These are phyloP conservation scores for Debaryomyces singareniensis DNA, from an alignment of 1,139 yeast genomes.

Conservation along the genomic window DNA sequence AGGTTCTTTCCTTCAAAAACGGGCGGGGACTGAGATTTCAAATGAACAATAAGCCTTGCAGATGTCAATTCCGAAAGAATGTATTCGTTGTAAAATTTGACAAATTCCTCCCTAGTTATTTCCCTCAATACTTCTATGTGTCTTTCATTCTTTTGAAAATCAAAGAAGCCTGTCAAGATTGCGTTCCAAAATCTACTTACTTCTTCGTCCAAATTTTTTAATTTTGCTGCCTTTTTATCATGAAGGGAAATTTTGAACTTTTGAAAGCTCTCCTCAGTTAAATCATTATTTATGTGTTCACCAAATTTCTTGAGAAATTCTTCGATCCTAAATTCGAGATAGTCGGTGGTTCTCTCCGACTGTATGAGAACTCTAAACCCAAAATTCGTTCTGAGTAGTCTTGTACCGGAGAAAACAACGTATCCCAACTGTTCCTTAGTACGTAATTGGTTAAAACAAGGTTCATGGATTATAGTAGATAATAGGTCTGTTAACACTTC, in stretches of 20 bases:
- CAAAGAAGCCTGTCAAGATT: constrained; percentile 71
- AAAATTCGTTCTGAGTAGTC: constrained; percentile 64
- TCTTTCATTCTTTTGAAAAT: constrained; percentile 53
- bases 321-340: constrained; percentile 72
- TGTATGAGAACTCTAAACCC: constrained; percentile 81
- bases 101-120: constrained; percentile 52
- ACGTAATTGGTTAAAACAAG: constrained; percentile 82
- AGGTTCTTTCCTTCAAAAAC: constrained; percentile 16
- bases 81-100: constrained; percentile 45
- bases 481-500: constrained; percentile 56
- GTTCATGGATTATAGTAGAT: constrained; percentile 72
- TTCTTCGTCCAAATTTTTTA: constrained; percentile 77
- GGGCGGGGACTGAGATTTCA: constrained; percentile 53
- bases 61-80: constrained; percentile 34
- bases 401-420: constrained; percentile 76
- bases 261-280: constrained; percentile 58
- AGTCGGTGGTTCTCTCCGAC: constrained; percentile 72
- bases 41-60: constrained; percentile 56
- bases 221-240: constrained; percentile 59
- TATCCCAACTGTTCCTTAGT: constrained; percentile 86
- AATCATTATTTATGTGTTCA: constrained; percentile 23
- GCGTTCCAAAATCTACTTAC: constrained; percentile 57
- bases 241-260: constrained; percentile 67
- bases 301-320: constrained; percentile 47
- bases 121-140: constrained; percentile 52